Evolutionary conservation across 164 flowering plant genomes (phyloP).

Genomic region (Dillenia turbinata): DNA sequence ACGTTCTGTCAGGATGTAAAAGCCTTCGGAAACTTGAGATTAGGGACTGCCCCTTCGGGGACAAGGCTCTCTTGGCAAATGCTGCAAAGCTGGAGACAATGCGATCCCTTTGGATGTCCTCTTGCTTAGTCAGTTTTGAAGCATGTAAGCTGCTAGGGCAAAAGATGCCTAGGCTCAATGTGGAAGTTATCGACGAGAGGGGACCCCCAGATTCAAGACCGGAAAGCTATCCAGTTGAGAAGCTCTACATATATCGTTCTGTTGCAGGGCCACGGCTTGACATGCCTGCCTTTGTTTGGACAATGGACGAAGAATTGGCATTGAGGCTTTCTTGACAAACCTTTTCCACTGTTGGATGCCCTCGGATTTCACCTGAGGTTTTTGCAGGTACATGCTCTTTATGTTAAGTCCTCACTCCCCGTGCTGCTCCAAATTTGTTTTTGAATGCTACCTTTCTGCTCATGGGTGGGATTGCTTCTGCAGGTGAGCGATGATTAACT

Average conservation of each 20-base stretch:
- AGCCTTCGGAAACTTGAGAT: conserved; percentile 81
- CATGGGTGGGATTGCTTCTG: not conserved
- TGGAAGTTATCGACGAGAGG: conserved; percentile 75
- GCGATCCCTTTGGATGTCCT: conserved; percentile 99
- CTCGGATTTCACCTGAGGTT: conserved; percentile 2
- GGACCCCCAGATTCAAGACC: conserved; percentile 45
- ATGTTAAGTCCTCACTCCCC: conserved; percentile 10
- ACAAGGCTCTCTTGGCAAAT: conserved; percentile 81
- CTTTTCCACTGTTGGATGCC: not conserved
- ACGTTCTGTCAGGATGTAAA: conserved; percentile 77
- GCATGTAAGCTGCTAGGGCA: conserved; percentile 73
- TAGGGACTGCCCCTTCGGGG: conserved; percentile 90
- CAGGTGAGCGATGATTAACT: conserved; percentile 11
- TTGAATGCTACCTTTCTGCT: conserved; percentile 17
- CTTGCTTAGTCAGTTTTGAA: conserved; percentile 76
- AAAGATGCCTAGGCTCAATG: conserved; percentile 72
- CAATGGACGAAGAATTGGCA: conserved; percentile 42
- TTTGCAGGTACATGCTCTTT: conserved; percentile 30
- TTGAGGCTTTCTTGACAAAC: conserved; percentile 19
- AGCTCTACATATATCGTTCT: conserved; percentile 64
- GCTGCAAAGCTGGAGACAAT: conserved; percentile 94
- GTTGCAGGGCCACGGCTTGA: conserved; percentile 74
- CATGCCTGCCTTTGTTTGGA: conserved; percentile 65
- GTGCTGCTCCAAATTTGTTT: conserved; percentile 11
- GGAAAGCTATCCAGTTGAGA: conserved; percentile 53